These are phyloP conservation scores for Trichoderma erinaceum DNA, from an alignment of 495 filamentous ascomycete species.

Conservation along the genomic window DNA sequence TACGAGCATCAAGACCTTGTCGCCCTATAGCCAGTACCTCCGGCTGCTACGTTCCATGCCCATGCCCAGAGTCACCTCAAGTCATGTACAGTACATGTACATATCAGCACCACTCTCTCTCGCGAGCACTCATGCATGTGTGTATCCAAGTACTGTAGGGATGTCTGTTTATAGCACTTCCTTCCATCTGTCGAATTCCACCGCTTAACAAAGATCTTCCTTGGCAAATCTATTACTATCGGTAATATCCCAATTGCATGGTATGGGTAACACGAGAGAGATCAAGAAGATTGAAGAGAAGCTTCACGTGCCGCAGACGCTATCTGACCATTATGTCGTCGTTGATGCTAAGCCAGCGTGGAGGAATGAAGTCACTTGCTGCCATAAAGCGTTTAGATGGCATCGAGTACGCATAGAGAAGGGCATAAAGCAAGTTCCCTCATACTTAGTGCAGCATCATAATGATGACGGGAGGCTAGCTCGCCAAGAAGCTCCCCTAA, in stretches of 20 bases:
- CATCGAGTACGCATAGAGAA: neutral
- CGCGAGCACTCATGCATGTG: neutral
- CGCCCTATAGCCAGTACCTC: neutral
- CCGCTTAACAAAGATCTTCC: neutral
- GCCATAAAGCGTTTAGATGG: neutral
- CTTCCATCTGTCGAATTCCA: neutral
- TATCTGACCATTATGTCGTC: neutral
- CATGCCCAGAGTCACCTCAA: neutral
- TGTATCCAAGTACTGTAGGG: neutral
- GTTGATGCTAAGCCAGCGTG: neutral
- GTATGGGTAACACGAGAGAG: neutral
- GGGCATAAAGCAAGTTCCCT: neutral
- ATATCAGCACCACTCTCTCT: neutral
- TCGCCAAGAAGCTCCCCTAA: neutral
- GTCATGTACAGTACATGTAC: neutral
- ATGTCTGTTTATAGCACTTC: neutral
- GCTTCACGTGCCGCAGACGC: neutral
- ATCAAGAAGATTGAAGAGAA: neutral
- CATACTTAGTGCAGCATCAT: neutral
- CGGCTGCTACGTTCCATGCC: neutral
- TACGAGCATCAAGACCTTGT: constrained; percentile 1
- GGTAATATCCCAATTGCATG: neutral
- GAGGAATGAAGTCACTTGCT: neutral
- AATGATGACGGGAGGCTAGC: constrained; percentile 8
- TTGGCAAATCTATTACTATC: neutral